These are phyloP conservation scores for Clonostachys chloroleuca DNA, from an alignment of 2,329 filamentous ascomycete species.

Conservation along the genomic window DNA sequence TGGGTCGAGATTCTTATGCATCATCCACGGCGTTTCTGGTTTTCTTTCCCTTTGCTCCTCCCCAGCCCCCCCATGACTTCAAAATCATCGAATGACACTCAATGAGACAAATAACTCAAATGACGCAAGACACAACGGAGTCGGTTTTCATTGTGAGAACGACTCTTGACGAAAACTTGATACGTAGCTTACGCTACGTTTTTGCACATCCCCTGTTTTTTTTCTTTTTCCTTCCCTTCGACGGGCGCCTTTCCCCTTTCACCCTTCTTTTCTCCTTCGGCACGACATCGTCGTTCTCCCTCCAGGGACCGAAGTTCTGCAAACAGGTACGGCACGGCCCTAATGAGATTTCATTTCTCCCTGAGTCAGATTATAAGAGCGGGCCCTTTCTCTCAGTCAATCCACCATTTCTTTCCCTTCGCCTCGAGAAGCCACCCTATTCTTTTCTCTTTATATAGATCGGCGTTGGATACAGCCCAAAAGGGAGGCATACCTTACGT, in stretches of 20 bases:
- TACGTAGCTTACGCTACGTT: not conserved
- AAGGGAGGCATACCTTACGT: no score
- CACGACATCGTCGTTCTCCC: no score
- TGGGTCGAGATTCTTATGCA: constrained; percentile 24
- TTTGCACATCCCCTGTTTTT: constrained; percentile 2
- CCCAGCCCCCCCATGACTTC: not conserved
- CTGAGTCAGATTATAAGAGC: no score
- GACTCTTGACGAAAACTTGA: not conserved
- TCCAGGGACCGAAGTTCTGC: no score
- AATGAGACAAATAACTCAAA: not conserved
- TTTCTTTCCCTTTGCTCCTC: constrained; percentile 5
- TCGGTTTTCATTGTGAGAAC: constrained; percentile 3
- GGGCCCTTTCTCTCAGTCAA: no score
- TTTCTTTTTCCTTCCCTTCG: constrained; percentile 6
- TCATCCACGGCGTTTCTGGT: constrained; percentile 27
- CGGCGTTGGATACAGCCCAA: constrained; percentile 1
- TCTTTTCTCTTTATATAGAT: constrained; percentile 8
- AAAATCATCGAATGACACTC: not conserved
- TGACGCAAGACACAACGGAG: constrained; percentile 3
- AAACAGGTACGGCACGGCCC: no score
- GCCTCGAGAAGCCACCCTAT: constrained; percentile 1
- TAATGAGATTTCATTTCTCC: no score
- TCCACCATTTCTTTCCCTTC: no score
- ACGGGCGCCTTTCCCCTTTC: constrained; percentile 6
- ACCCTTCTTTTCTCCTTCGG: no score